Evolutionary conservation across 169 alveolate genomes (phyloP).

Genomic region (Plasmodium vivax): DNA sequence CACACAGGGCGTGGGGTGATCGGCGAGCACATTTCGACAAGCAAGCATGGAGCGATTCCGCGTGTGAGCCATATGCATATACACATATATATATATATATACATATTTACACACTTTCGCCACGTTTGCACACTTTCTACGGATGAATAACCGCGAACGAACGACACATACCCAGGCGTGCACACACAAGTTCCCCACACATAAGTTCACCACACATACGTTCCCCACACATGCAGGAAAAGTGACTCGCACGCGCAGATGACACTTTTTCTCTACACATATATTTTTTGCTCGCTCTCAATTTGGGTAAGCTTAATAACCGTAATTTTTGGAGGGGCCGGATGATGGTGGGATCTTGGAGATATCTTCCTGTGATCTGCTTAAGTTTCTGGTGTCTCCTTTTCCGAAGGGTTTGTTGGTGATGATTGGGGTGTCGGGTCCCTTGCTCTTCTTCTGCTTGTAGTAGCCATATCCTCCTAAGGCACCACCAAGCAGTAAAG

Average conservation of each 20-base stretch:
- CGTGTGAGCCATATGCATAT: not conserved
- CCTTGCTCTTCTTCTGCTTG: not conserved
- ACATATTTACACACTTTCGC: not conserved
- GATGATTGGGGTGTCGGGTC: not conserved
- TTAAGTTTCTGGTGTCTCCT: not conserved
- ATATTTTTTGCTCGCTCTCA: not conserved
- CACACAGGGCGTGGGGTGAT: not conserved
- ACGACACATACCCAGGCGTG: not conserved
- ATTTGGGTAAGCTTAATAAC: not conserved
- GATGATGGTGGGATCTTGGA: not conserved
- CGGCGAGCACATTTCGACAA: not conserved
- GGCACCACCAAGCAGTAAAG: slow-evolving; percentile 21
- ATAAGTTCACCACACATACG: not conserved
- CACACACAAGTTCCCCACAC: not conserved
- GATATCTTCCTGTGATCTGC: not conserved
- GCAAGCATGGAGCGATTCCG: not conserved
- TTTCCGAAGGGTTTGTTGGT: not conserved
- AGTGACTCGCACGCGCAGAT: not conserved
- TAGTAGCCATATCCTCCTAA: slow-evolving; percentile 7
- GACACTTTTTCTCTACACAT: not conserved
- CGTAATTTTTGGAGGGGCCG: not conserved
- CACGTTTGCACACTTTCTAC: not conserved
- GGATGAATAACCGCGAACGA: not conserved
- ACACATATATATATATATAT: no score
- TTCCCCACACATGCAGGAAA: not conserved